Evolutionary conservation across 331 rosid species (phyloP).

Genomic region (Saraca asoca): DNA sequence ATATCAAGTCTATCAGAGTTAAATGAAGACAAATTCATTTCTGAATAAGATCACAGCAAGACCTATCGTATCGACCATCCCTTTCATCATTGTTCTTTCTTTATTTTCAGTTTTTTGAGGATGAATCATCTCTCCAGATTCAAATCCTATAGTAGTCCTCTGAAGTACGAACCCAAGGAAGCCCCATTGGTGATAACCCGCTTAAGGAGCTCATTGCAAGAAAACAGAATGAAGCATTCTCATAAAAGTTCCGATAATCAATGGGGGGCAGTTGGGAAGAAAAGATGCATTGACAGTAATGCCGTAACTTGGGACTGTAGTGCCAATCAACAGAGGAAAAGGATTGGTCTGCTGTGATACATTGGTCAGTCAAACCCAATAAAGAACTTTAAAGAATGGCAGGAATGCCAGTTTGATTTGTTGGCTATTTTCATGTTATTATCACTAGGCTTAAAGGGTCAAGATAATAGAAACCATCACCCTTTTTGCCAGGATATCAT

Average conservation of each 20-base stretch:
- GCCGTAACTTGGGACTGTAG: neutral
- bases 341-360: constrained; percentile 4
- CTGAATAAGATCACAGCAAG: neutral
- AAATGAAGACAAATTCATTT: neutral
- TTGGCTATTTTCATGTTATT: constrained; percentile 2
- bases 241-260: neutral
- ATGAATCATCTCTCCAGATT: neutral
- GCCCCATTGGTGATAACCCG: neutral
- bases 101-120: neutral
- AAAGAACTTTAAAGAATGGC: constrained; percentile 20
- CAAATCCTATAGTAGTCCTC: neutral
- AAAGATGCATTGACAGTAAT: constrained; percentile 1
- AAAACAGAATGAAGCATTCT: neutral
- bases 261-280: neutral
- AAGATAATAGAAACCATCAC: constrained; percentile 17
- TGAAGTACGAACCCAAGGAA: neutral
- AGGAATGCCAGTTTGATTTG: constrained; percentile 20
- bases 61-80: neutral
- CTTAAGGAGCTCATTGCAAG: neutral
- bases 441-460: constrained; percentile 12
- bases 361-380: constrained; percentile 24
- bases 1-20: neutral
- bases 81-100: neutral
- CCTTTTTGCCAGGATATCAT: constrained; percentile 24
- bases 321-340: neutral